These are phyloP conservation scores for Coniochaeta pulveracea DNA, from an alignment of 2,329 filamentous ascomycete genomes.

Conservation along the genomic window DNA sequence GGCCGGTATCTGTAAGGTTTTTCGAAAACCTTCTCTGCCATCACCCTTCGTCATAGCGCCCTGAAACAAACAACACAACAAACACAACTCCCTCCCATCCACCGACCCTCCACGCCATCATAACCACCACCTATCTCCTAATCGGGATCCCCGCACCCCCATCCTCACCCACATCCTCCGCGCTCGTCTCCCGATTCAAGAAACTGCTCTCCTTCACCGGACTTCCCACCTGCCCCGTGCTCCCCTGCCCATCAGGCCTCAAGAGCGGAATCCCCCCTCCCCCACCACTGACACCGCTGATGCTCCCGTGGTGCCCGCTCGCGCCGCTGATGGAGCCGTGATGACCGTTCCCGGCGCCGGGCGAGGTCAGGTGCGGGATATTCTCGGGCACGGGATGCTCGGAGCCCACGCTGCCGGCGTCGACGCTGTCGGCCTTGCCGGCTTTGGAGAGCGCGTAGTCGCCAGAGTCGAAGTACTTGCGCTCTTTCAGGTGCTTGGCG, in stretches of 20 bases:
- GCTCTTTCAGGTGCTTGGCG: slow-evolving; percentile 97
- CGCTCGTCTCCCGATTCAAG: slow-evolving; percentile 71
- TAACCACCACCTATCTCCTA: slow-evolving; percentile 34
- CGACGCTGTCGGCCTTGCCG: slow-evolving; percentile 88
- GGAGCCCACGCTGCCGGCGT: slow-evolving; percentile 85
- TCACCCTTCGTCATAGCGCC: no score
- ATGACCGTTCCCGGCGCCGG: slow-evolving; percentile 30
- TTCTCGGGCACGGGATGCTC: slow-evolving; percentile 93
- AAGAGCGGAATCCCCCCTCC: slow-evolving; percentile 25
- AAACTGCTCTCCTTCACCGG: slow-evolving; percentile 88
- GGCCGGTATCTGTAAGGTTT: no score
- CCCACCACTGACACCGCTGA: slow-evolving; percentile 3
- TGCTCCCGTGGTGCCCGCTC: slow-evolving; percentile 8
- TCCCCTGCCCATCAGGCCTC: slow-evolving; percentile 30
- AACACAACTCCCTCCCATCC: background rate
- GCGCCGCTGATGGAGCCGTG: slow-evolving; percentile 23
- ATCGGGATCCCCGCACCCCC: slow-evolving; percentile 45
- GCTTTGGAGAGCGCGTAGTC: slow-evolving; percentile 96
- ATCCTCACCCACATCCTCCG: slow-evolving; percentile 31
- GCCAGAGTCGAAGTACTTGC: slow-evolving; percentile 96
- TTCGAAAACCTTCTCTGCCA: no score
- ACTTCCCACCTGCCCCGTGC: slow-evolving; percentile 52
- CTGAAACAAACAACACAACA: no score
- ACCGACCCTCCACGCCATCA: background rate
- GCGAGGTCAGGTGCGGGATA: slow-evolving; percentile 78